Evolutionary conservation across 164 flowering plant genomes (phyloP).

Genomic region (Warburgia ugandensis): DNA sequence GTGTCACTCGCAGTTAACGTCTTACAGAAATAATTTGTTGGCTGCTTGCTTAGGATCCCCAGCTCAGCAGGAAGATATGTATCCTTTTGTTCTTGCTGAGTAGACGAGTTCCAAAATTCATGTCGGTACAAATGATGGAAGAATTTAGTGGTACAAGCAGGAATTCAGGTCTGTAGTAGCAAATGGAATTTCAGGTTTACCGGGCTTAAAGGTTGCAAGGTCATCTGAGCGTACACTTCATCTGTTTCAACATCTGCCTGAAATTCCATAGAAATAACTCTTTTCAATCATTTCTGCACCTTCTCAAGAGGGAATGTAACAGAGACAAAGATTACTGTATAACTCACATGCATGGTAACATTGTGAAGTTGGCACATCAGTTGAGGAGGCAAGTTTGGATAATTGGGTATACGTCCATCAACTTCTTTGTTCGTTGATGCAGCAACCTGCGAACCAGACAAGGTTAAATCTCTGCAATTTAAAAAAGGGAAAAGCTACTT

Average conservation of each 20-base stretch:
- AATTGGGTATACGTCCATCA: conserved; percentile 76
- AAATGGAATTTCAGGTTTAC: conserved; percentile 22
- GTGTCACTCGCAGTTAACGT: conserved; percentile 88
- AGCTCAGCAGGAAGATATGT: conserved; percentile 59
- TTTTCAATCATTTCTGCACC: no score
- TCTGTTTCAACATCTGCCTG: conserved; percentile 94
- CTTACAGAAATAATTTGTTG: conserved; percentile 86
- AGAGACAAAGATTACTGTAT: background rate
- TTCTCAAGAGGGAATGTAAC: background rate
- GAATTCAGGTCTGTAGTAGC: background rate
- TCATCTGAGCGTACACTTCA: conserved; percentile 92
- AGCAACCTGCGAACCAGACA: conserved; percentile 41
- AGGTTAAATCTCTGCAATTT: no score
- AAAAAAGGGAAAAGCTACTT: no score
- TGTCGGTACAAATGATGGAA: background rate
- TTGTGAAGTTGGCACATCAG: conserved; percentile 78
- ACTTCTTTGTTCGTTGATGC: conserved; percentile 82
- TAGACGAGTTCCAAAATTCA: background rate
- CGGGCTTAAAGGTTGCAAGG: conserved; percentile 71
- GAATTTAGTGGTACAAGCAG: background rate
- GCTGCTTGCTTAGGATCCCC: conserved; percentile 77
- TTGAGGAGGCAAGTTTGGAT: conserved; percentile 78
- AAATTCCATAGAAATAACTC: conserved; percentile 14
- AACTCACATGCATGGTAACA: conserved; percentile 85
- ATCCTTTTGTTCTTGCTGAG: conserved; percentile 83